Base-by-base conservation (phyloP, 768 basidiomycete species). In the Mycena amicta region DNA sequence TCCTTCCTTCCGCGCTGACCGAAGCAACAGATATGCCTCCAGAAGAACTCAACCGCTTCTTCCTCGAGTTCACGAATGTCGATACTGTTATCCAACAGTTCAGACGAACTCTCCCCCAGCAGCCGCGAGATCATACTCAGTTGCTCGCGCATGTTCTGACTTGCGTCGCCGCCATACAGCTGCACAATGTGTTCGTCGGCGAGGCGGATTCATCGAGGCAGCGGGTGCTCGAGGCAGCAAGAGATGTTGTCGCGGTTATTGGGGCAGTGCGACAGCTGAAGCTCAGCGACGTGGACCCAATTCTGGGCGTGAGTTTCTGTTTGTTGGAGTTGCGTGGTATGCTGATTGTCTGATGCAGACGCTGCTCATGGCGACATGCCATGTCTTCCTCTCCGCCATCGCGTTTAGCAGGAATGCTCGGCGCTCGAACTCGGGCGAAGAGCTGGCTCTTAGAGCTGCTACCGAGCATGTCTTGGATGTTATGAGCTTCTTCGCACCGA, bases 41-140 rank as follows among this genome's bases (percentile, higher is more conserved):
- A 23, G 26, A 26, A 5, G 27, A 40, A 18, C 43, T 46, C 16
- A 46, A 28, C 12, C n/a, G 20, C 16, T 52, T 47, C 43, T 3
- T 30, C 22, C 3, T 46, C 47, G 5, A 37, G 27, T 70, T 74
- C 2, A 54, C 33, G 16, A 57, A 53, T 18, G 23, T 72, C 40
- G 74, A 74, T 26, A 27, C 50, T 8, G 59, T 72, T 18, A 66
- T 73, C 6, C 62, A 62, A 4, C 60, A 54, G 1, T 57, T 69
- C 26, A 47, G 31, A 15, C 51, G 20, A 53, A 12, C 12, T n/a
- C 18, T 58, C 28, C 28, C 50, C 4, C 33, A 57, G 20, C 6
- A 11, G 11, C 53, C 25, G n/a, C 25, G 16, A 12, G 29, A 43
- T 4, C 60, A 64, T 5, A 29, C 55, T 43, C 41, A 62, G 15